Base-by-base conservation (phyloP, 208 protist genomes). In the Acanthamoeba lenticulata region DNA sequence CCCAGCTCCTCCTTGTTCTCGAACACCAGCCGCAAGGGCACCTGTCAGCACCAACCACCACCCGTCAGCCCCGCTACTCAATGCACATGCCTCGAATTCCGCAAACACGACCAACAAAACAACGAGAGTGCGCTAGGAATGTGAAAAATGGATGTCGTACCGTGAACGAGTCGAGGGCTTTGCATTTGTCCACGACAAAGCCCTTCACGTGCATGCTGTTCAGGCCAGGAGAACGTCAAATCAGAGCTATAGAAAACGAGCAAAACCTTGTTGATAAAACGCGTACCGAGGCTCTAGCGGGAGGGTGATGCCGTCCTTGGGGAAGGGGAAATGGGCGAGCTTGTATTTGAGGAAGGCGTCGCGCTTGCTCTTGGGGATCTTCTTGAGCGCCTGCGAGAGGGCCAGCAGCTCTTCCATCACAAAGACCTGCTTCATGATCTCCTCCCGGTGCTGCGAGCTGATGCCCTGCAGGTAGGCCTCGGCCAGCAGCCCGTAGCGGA, bases 1-100 rank as follows among this genome's bases (percentile, higher is more conserved):
- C 90, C 62, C 7, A 65, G 94, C 17, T 38, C 19, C 44, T 97
- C 97, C 1, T 34, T 83, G 55, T 97, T 97, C 0, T 93, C 85
- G 34, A 98, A 97, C 32, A 95, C 94, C 17, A 98, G 86, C 85
- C 95, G 95, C 1, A 98, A 62, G 19, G 97, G 97, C 1, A 96
- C 38, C 94, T 96, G 44, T n/a, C n/a, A 5, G 36, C 40, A 7
- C 29, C 27, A 9, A 24, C 49, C 49, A 52, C 9, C 15, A 21
- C 15, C 13, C 0, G 49, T 55, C 24, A 21, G 19, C 15, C 47
- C 47, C 11, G 19, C 55, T 5, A 1, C 55, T 29, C 11, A 60
- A 11, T 5, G 5, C 52, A 13, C 0, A 60, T 29, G 29, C 45
- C 9, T 27, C 49, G 45, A 55, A 55, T 15, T 55, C 49, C 0